phyloP scores from a whole-genome alignment of 164 flowering plant species.

The Vitis rupestris region DNA sequence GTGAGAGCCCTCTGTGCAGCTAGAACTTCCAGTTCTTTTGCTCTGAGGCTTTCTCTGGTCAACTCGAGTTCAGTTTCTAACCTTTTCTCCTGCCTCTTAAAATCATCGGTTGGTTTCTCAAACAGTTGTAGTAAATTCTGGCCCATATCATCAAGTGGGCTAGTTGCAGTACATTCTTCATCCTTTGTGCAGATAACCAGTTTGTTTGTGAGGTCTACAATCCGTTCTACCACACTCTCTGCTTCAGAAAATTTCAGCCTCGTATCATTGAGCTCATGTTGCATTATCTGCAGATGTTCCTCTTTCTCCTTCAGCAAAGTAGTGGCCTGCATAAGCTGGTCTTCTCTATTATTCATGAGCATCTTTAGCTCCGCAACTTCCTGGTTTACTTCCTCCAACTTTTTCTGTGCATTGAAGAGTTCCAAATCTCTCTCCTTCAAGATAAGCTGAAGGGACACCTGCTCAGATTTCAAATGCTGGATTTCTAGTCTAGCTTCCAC shows the following conservation, averaged over 20 bases:
- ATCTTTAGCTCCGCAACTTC: slow-evolving; percentile 53
- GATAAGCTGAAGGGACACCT: slow-evolving; percentile 43
- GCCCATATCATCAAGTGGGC: slow-evolving; percentile 4
- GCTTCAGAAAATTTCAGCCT: slow-evolving; percentile 62
- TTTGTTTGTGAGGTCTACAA: slow-evolving; percentile 60
- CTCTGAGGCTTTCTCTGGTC: slow-evolving; percentile 52
- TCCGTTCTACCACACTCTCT: slow-evolving; percentile 55
- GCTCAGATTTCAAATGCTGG: slow-evolving; percentile 68
- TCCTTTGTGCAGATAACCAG: slow-evolving; percentile 45
- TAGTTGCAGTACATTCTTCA: slow-evolving; percentile 15
- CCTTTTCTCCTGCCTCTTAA: slow-evolving; percentile 36
- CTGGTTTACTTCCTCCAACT: slow-evolving; percentile 43
- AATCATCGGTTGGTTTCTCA: slow-evolving; percentile 27
- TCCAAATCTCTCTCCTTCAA: slow-evolving; percentile 69
- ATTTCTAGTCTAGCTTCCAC: slow-evolving; percentile 79
- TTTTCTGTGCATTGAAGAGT: slow-evolving; percentile 45
- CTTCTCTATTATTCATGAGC: slow-evolving; percentile 59
- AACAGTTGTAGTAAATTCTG: slow-evolving; percentile 1
- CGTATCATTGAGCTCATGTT: slow-evolving; percentile 48
- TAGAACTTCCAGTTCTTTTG: slow-evolving; percentile 66
- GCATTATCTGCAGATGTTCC: slow-evolving; percentile 36
- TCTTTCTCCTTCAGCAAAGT: slow-evolving; percentile 69
- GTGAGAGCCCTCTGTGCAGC: slow-evolving; percentile 59
- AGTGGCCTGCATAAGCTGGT: slow-evolving; percentile 58
- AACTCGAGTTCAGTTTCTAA: slow-evolving; percentile 64